A percentile compares a stretch with the other conserved stretches of the same genome.
phyloP scores from a whole-genome alignment of 192 early-diverging fungal genomes.

The Umbelopsis vinacea region DNA sequence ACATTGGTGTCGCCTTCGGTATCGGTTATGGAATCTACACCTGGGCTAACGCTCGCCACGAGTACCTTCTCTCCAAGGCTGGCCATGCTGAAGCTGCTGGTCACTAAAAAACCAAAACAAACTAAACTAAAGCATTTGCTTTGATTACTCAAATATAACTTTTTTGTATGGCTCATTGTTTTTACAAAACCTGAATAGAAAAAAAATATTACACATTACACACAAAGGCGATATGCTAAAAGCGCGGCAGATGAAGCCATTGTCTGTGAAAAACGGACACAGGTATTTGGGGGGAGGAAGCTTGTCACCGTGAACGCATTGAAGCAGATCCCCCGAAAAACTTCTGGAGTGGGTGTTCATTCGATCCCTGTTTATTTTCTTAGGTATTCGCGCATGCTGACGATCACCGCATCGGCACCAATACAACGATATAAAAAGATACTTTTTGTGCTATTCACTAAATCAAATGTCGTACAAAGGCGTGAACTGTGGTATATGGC shows the following conservation, averaged over 20 bases:
- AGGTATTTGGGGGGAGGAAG: too few species aligned
- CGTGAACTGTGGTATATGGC: background rate
- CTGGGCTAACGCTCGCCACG: constrained; percentile 47
- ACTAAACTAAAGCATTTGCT: background rate
- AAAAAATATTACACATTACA: background rate
- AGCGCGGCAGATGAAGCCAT: too few species aligned
- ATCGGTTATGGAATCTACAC: constrained; percentile 54
- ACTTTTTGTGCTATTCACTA: background rate
- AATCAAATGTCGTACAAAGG: constrained; percentile 2
- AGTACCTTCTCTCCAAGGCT: constrained; percentile 46
- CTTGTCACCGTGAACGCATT: too few species aligned
- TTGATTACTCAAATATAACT: constrained; percentile 1
- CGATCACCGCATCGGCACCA: constrained; percentile 8
- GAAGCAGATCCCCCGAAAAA: too few species aligned
- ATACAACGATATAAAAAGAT: background rate
- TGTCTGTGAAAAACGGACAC: too few species aligned
- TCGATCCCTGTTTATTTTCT: background rate
- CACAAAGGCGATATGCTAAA: too few species aligned
- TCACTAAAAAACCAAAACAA: constrained; percentile 29
- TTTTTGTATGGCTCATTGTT: constrained; percentile 7
- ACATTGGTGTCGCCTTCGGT: constrained; percentile 56
- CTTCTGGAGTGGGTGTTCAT: too few species aligned
- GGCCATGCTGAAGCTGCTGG: constrained; percentile 46
- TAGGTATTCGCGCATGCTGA: background rate
- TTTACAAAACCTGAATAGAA: background rate